Base-by-base conservation (phyloP, 2,329 filamentous ascomycete species). In the Paecilomyces niveus region DNA sequence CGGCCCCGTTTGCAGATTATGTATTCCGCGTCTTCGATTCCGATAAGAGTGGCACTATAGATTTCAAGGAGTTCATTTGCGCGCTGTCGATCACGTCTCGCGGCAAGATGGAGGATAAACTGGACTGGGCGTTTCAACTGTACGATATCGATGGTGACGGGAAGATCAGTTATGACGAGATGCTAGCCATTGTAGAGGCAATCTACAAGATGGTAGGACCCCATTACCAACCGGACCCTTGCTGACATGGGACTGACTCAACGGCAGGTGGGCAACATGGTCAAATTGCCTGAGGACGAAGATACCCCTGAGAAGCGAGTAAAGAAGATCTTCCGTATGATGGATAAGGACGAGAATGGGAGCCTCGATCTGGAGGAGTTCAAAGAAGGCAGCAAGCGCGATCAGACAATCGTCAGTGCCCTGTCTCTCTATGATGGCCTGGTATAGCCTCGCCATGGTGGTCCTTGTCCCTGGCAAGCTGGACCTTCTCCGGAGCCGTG, bases 1-100 rank as follows among this genome's bases (percentile, higher is more conserved):
- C 94, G 3, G 96, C 91, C 26, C 94, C 90, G 2, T 99, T 99
- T 74, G 94, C 94, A 73, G 93, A 97, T 78, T 97, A 97, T 74
- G 94, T 99, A 62, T 99, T 99, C 81, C 96, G 97, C 68, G 94
- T 99, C 45, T 99, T 99, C 75, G 94, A 99, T 76, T 89, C 90
- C 72, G 94, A 99, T 78, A 95, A 96, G 72, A 96, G 91, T 52
- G 94, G 94, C 65, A 93, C 90, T 67, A 99, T 99, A 72, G 94
- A 99, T 79, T 99, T 99, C 79, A 97, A 97, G 76, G 94, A 99
- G 78, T 99, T 99, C 78, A 99, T 99, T 77, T 97, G 93, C 79
- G 94, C 94, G 29, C 80, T 99, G 63, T 96, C 91, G 76, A 93
- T 99, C 71, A 99, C 94, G 55, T 96, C 91, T 77, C 86, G 94